Base-by-base conservation (phyloP, 345 rosid genomes). In the Bretschneidera sinensis region DNA sequence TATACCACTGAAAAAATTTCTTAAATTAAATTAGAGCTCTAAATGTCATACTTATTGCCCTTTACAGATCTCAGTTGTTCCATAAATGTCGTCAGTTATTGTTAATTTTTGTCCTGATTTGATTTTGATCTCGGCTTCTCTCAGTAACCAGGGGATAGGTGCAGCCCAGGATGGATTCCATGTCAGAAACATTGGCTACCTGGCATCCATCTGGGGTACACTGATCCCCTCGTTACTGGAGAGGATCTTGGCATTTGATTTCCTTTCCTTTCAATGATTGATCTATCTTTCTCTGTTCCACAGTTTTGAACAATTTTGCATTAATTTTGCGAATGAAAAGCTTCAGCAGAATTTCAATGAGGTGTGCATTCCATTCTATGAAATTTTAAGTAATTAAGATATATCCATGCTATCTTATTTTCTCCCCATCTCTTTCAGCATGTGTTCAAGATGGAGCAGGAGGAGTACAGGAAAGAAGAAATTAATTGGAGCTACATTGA, bases 381-480 rank as follows among this genome's bases (percentile, higher is more conserved):
- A 39, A 39, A 14, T 39, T 28, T 28, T 7, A 39, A 51, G 64
- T 61, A 21, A 62, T 15, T 25, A 23, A 24, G 35, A 21, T 21
- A 43, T 22, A 59, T 53, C 45, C 43, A 22, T n/a, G 7, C 35
- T 24, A 43, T 65, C 60, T 57, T 51, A 33, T 43, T 55, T 70
- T 65, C 54, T 16, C 56, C 14, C 54, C 48, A 8, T 54, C 66
- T 55, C 35, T 75, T 78, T 76, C 97, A 94, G 99, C 99, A 94
- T 72, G 97, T 94, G 34, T 94, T 94, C 78, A 94, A 90, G 89
- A 89, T 90, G 99, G 99, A 94, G 78, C 99, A 94, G 71, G 99
- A 87, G 60, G 99, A 94, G 73, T 94, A 94, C 59, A 78, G 76
- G 76, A 94, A 81, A 79, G 99, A 94, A 82, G 90, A 84, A 79